Evolutionary conservation across 345 rosid genomes (phyloP), one percentile per base, ranked within the genome.

Genomic region (Acer negundo): DNA sequence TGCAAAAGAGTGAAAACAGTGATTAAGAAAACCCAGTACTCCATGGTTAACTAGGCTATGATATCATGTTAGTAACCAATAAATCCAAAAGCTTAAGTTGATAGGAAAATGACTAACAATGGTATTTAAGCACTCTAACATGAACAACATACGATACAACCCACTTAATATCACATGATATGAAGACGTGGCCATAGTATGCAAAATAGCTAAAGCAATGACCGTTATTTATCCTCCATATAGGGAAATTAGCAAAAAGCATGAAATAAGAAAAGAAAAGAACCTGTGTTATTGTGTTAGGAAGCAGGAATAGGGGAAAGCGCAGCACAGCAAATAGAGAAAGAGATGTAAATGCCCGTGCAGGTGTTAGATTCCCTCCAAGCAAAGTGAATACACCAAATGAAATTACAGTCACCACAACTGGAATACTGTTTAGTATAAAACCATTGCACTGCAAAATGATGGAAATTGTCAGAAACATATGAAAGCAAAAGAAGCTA

Each of bases 291-390:
- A 96, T 92, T 69, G 91, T 84, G 81, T 89, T 96, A 20, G 99
- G 99, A 72, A 96, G 99, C 97, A 94, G 86, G 87, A 91, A 91
- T 70, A 96, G 89, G 68, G 98, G 99, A 77, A 94, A 96, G 56
- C 99, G 98, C 80, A 96, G 98, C 77, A 96, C 99, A 20, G 99
- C 84, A 82, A 96, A 96, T 72, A 96, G 89, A 74, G 99, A 94
- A 62, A 96, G 92, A 51, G 99, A 85, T 49, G 99, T 96, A 84
- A 96, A 96, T 80, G 99, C 99, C 86, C 93, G 87, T 38, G 99
- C 91, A 81, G 99, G 99, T 83, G 99, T 96, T 83, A 96, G 86
- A 85, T 96, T 86, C 78, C 99, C 99, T 72, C 99, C 99, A 80
- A 96, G 98, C 84, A 96, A 81, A 72, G 99, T 90, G 88, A 91